Conservation (phyloP, 176 grass and related monocot genomes). For the Cymbopogon citratus region DNA sequence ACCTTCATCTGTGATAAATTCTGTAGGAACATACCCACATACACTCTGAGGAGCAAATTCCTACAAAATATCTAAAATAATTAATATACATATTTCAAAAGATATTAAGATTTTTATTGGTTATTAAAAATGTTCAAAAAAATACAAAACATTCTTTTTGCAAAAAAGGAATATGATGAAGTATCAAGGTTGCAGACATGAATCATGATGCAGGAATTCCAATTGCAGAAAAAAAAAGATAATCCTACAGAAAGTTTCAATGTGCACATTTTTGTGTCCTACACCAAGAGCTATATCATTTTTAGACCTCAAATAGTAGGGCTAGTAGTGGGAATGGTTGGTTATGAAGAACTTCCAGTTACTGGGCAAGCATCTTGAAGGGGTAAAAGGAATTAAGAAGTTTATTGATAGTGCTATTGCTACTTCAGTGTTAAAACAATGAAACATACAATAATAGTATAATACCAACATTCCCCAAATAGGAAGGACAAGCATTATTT, state of each 20-base stretch:
- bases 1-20: constrained; percentile 71
- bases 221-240: background rate
- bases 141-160: background rate
- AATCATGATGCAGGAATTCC: background rate
- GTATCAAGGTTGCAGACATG: background rate
- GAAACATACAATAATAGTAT: background rate
- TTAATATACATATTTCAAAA: constrained; percentile 4
- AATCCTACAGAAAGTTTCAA: constrained; percentile 1
- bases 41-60: constrained; percentile 55
- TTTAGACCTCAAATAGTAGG: constrained; percentile 1
- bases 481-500: background rate
- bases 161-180: background rate
- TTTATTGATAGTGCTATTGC: background rate
- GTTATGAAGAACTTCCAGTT: background rate
- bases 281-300: background rate
- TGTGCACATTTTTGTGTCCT: background rate
- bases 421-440: background rate
- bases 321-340: constrained; percentile 6
- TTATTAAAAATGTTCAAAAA: background rate
- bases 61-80: constrained; percentile 36
- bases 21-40: constrained; percentile 55
- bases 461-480: background rate
- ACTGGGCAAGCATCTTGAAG: background rate
- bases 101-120: background rate
- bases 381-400: background rate